Evolutionary conservation across 2,329 filamentous ascomycete genomes (phyloP), one percentile per base, ranked within the genome.

Genomic region (Penicillium polonicum): DNA sequence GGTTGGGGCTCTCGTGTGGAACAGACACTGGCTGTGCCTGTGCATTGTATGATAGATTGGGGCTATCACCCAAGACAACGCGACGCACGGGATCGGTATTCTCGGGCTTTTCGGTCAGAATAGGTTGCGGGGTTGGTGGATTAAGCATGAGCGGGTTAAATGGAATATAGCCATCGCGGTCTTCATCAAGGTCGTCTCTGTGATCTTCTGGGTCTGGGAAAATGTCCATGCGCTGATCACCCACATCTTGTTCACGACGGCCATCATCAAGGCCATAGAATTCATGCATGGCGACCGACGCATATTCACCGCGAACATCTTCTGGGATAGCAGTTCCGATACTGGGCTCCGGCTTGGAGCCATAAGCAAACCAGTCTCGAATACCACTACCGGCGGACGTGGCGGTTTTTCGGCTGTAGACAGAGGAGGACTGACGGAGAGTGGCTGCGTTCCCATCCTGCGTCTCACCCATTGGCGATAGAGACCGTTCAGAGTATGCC

Each of bases 101-200:
- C 51, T 66, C 55, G 19, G 53, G 53, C 19, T 63, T 66, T 12
- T 70, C 62, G 1, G 66, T 61, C 19, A 66, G 48, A 31, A 61
- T 52, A 9, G 74, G 73, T 42, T 71, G 71, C 2, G 78, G 78
- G 7, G 76, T 78, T 21, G 78, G 77, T 23, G 78, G 78, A 51
- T 80, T 80, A 69, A 80, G 74, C 57, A 71, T 72, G 19, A 80
- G 67, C 3, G 79, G 79, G 41, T 79, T 77, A n/a, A 74, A 65
- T 7, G 62, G 68, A 33, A 72, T 59, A 23, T n/a, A 31, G 3
- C 57, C 57, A 17, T 65, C 50, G 17, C 42, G 52, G 6, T 65
- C 62, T 29, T 66, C 62, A n/a, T 69, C 63, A 2, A 62, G 57
- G 36, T 68, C 61, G 15, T 68, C 60, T 19, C 67, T 68, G 35